phyloP scores from a whole-genome alignment of 306 rosid genomes.

The Quercus bicolor region DNA sequence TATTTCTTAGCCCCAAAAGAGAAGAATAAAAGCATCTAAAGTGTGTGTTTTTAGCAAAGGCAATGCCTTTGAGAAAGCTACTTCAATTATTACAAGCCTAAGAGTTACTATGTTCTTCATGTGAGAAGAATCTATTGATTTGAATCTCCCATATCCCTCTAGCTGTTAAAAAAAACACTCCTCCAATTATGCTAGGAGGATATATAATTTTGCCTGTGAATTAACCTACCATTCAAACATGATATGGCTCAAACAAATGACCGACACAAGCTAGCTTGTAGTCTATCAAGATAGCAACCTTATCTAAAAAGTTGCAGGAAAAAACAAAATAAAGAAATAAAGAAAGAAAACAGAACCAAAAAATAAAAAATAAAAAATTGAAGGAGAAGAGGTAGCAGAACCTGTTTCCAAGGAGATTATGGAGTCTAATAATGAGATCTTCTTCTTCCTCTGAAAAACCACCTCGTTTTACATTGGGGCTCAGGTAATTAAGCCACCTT shows the following conservation, averaged over 20 bases:
- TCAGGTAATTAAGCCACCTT: conserved; percentile 38
- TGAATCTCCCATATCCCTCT: no score
- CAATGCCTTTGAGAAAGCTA: no score
- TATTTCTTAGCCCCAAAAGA: neutral
- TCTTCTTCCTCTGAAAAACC: conserved; percentile 31
- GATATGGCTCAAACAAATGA: neutral
- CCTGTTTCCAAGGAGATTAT: conserved; percentile 40
- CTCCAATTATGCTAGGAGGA: no score
- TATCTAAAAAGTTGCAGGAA: no score
- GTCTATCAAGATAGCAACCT: no score
- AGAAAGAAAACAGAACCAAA: neutral
- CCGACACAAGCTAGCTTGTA: no score
- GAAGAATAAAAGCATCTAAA: no score
- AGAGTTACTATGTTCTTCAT: neutral
- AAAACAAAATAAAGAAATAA: neutral
- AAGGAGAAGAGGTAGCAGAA: neutral
- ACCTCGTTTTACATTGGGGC: conserved; percentile 27
- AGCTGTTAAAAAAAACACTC: no score
- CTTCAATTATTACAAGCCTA: no score
- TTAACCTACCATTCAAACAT: neutral
- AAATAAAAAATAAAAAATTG: neutral
- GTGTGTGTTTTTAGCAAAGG: no score
- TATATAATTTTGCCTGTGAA: neutral
- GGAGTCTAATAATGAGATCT: conserved; percentile 32
- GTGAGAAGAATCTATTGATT: no score